Evolutionary conservation across 2,329 filamentous ascomycete species (phyloP).

Genomic region (Colletotrichum echinochloae): DNA sequence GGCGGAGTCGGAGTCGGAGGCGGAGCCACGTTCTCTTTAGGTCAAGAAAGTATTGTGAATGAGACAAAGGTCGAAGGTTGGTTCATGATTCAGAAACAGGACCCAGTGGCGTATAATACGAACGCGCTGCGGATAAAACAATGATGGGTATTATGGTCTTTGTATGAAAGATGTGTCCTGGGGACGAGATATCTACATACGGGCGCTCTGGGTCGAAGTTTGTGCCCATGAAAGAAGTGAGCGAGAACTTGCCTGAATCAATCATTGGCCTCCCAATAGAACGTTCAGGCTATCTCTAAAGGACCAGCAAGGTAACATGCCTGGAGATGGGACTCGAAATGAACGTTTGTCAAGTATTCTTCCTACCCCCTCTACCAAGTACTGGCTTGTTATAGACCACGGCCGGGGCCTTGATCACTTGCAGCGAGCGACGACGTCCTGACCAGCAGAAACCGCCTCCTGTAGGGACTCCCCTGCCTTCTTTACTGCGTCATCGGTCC

Average conservation of each 20-base stretch:
- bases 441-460: neutral
- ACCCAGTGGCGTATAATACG: neutral
- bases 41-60: neutral
- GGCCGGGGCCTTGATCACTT: neutral
- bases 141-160: neutral
- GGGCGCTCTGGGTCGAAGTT: neutral
- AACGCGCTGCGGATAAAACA: neutral
- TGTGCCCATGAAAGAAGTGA: neutral
- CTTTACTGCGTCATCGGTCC: neutral
- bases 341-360: neutral
- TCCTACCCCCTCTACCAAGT: neutral
- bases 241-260: neutral
- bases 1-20: neutral
- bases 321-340: neutral
- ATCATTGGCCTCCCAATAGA: neutral
- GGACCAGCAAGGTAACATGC: neutral
- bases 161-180: neutral
- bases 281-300: too few relatives aligned
- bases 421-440: neutral
- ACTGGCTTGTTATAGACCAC: neutral
- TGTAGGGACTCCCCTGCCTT: neutral
- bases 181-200: neutral
- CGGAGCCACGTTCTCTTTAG: neutral
- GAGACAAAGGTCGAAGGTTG: neutral
- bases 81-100: neutral